Evolutionary conservation across 2,329 filamentous ascomycete genomes (phyloP).

Genomic region (Fusarium phyllophilum): DNA sequence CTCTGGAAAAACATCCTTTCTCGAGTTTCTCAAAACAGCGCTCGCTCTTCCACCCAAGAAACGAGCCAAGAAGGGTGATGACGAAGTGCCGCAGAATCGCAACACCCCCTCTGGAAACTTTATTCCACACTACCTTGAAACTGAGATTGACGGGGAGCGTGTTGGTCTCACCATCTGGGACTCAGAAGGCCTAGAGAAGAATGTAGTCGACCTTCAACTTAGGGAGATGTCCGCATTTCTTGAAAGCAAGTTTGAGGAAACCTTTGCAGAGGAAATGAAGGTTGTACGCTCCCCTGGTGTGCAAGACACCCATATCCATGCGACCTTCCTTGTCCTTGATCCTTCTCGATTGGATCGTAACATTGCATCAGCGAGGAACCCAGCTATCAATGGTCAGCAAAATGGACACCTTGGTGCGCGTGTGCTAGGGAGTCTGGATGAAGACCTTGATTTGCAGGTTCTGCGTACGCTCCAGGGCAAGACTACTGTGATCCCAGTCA

Average conservation of each 20-base stretch:
- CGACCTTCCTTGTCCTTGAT: conserved; percentile 91
- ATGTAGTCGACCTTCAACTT: conserved; percentile 92
- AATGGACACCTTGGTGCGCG: conserved; percentile 57
- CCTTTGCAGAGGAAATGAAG: conserved; percentile 97
- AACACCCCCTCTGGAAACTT: conserved; percentile 74
- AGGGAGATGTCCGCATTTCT: conserved; percentile 91
- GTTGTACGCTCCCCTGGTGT: conserved; percentile 91
- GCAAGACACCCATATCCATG: conserved; percentile 97
- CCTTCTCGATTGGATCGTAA: conserved; percentile 87
- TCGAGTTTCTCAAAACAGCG: conserved; percentile 91
- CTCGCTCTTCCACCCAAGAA: conserved; percentile 86
- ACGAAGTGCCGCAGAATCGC: conserved; percentile 67
- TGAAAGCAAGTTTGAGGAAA: conserved; percentile 98
- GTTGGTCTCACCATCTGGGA: conserved; percentile 97
- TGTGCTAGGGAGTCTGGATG: conserved; percentile 77
- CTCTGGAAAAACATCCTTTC: conserved; percentile 95
- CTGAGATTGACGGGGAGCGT: conserved; percentile 91
- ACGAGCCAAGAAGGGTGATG: conserved; percentile 65
- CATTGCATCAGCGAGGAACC: conserved; percentile 72
- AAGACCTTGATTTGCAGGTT: conserved; percentile 90
- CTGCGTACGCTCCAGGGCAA: conserved; percentile 89
- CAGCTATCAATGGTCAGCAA: conserved; percentile 60
- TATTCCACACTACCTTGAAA: conserved; percentile 89
- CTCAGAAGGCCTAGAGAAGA: conserved; percentile 93
- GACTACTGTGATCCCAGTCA: conserved; percentile 94